Conservation (phyloP, 768 basidiomycete genomes). For the Tubosaeta brunneosetosa region DNA sequence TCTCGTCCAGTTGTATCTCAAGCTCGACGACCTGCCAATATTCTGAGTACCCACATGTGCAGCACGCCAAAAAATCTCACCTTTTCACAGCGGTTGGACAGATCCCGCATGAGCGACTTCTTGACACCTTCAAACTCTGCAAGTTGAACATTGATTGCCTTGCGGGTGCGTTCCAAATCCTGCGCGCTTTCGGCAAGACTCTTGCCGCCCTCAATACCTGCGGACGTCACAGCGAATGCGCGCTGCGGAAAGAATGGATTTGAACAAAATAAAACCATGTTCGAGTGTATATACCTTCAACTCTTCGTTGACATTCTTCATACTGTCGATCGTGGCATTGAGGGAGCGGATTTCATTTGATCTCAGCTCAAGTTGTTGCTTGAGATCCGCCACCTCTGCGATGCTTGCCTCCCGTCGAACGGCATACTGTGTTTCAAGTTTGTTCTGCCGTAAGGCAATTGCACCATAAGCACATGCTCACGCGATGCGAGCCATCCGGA, state of each 20-base stretch:
- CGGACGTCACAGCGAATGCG: slow-evolving; percentile 94
- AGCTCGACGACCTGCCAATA: slow-evolving; percentile 86
- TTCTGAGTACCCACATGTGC: slow-evolving; percentile 9
- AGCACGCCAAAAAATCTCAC: slow-evolving; percentile 37
- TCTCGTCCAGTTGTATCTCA: slow-evolving; percentile 97
- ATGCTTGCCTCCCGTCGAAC: slow-evolving; percentile 88
- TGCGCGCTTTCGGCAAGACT: slow-evolving; percentile 95
- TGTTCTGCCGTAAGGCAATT: slow-evolving; percentile 50
- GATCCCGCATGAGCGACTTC: slow-evolving; percentile 96
- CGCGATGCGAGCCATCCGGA: background rate
- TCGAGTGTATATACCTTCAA: slow-evolving; percentile 70
- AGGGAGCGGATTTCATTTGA: slow-evolving; percentile 78
- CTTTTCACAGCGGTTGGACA: slow-evolving; percentile 99
- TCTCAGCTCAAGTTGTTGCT: slow-evolving; percentile 84
- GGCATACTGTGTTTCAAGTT: slow-evolving; percentile 90
- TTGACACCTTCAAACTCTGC: slow-evolving; percentile 99
- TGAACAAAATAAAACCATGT: slow-evolving; percentile 4
- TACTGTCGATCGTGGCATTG: slow-evolving; percentile 82
- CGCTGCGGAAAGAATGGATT: slow-evolving; percentile 48
- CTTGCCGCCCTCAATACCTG: slow-evolving; percentile 95
- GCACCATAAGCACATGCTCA: background rate
- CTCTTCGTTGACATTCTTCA: slow-evolving; percentile 96
- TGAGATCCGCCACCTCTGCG: slow-evolving; percentile 80
- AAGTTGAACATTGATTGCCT: slow-evolving; percentile 95
- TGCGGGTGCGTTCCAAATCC: slow-evolving; percentile 94